Base-by-base conservation (phyloP, 352 stramenopile genomes). In the Phytophthora palmivora region DNA sequence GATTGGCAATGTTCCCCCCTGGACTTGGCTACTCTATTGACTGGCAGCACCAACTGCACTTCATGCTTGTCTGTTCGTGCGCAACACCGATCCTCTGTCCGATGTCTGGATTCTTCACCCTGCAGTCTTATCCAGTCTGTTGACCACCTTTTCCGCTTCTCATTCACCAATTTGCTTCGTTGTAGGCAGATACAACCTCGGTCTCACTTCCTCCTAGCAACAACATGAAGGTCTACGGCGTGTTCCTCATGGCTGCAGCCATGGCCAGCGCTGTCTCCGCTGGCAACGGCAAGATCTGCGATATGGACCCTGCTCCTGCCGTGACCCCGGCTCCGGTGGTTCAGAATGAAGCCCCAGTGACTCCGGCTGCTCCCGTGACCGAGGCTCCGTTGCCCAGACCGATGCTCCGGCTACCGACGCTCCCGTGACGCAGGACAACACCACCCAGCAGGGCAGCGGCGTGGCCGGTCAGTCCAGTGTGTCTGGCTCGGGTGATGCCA, bases 191-290 rank as follows among this genome's bases (percentile, higher is more conserved):
- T 63, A 71, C 55, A 58, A 30, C 38, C 43, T 16, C 44, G 41
- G 42, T 32, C 34, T 36, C 50, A 32, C 39, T 45, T 32, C 19
- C 26, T 19, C 41, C 7, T n/a, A 18, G 34, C 43, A 4, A 44
- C 26, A 70, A 10, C 36, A 76, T 76, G 68, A 70, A 76, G 52
- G 48, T 76, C n/a, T 67, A 76, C 57, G 58, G 46, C 12, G 39
- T 76, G 39, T 66, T 76, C 45, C 34, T 67, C 49, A 47, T 71
- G 56, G 63, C 57, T 14, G 63, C 56, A 43, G 68, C 59, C 51
- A 69, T 76, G 63, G 58, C 58, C 41, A 50, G 36, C 34, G 43
- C 52, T n/a, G 55, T 73, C 10, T 55, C 66, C 11, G 68, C 63
- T 19, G 55, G 62, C 32, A 18, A 16, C 32, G 56, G 52, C 48